Percentiles rank a stretch among this genome's conserved stretches.
These are phyloP conservation scores for Ogataea ganodermae DNA, from an alignment of 805 yeast species.

Conservation along the genomic window DNA sequence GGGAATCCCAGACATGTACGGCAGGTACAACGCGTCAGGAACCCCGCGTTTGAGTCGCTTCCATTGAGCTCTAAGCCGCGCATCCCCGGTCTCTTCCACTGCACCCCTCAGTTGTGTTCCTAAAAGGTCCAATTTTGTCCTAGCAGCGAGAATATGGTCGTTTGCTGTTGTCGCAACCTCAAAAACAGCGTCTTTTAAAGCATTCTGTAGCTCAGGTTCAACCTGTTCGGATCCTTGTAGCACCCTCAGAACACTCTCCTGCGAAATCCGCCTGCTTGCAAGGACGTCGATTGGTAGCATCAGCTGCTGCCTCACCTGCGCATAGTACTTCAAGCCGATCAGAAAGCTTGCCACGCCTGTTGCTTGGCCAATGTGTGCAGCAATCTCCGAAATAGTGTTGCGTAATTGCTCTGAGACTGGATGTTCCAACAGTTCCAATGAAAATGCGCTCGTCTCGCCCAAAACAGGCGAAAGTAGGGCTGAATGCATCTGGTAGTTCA, in stretches of 20 bases:
- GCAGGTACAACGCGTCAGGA: constrained; percentile 67
- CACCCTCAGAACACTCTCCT: constrained; percentile 59
- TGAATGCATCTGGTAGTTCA: constrained; percentile 66
- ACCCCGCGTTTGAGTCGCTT: constrained; percentile 46
- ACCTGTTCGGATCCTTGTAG: constrained; percentile 44
- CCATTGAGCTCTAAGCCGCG: constrained; percentile 14
- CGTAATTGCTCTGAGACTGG: constrained; percentile 34
- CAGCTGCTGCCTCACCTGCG: constrained; percentile 49
- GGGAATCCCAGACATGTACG: constrained; percentile 69
- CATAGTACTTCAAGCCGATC: constrained; percentile 60
- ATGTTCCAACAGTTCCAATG: constrained; percentile 48
- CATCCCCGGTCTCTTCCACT: constrained; percentile 25
- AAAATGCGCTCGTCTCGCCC: constrained; percentile 48
- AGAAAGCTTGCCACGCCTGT: constrained; percentile 67
- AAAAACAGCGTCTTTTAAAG: constrained; percentile 59
- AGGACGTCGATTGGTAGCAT: constrained; percentile 65
- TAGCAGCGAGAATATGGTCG: constrained; percentile 74
- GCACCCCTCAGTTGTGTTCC: constrained; percentile 39
- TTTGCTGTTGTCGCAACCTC: constrained; percentile 76
- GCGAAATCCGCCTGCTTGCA: constrained; percentile 55
- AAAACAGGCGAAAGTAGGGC: constrained; percentile 56
- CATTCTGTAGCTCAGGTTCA: constrained; percentile 26
- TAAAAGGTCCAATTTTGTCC: constrained; percentile 49
- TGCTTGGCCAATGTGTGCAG: constrained; percentile 85
- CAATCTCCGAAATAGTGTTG: constrained; percentile 52